Evolutionary conservation across 306 rosid species (phyloP).

Genomic region (Citrullus amarus): DNA sequence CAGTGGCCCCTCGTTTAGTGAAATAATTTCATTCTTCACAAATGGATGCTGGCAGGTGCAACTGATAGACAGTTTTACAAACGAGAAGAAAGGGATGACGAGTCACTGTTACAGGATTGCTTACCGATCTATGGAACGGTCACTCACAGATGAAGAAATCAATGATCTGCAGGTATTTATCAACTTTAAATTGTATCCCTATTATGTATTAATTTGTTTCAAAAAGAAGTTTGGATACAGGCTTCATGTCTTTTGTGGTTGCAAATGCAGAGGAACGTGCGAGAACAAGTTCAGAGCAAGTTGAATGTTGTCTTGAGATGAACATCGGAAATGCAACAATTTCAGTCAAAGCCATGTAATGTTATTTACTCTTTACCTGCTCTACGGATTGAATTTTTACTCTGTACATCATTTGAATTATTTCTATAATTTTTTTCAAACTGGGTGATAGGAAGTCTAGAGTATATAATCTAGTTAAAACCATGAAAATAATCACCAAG

Average conservation of each 20-base stretch:
- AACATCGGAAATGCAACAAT: slow-evolving; percentile 3
- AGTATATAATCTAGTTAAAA: background rate
- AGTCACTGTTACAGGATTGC: slow-evolving; percentile 96
- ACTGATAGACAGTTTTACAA: slow-evolving; percentile 89
- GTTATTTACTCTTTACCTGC: slow-evolving; percentile 5
- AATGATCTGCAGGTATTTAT: slow-evolving; percentile 40
- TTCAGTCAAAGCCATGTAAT: background rate
- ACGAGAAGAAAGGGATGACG: slow-evolving; percentile 93
- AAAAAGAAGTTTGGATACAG: background rate
- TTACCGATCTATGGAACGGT: slow-evolving; percentile 90
- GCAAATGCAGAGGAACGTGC: slow-evolving; percentile 19
- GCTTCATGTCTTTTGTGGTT: background rate
- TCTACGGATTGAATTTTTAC: background rate
- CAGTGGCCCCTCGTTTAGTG: background rate
- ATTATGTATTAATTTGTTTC: background rate
- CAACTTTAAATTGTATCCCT: background rate
- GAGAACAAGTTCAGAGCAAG: slow-evolving; percentile 37
- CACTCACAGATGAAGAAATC: slow-evolving; percentile 90
- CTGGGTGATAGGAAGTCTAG: background rate
- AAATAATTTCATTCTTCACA: background rate
- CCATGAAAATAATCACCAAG: background rate
- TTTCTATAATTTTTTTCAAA: no score
- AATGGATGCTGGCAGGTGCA: slow-evolving; percentile 41
- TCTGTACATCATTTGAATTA: background rate
- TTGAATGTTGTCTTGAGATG: slow-evolving; percentile 36